Conservation (phyloP, 2,329 filamentous ascomycete genomes). For the Ampelomyces quisqualis region DNA sequence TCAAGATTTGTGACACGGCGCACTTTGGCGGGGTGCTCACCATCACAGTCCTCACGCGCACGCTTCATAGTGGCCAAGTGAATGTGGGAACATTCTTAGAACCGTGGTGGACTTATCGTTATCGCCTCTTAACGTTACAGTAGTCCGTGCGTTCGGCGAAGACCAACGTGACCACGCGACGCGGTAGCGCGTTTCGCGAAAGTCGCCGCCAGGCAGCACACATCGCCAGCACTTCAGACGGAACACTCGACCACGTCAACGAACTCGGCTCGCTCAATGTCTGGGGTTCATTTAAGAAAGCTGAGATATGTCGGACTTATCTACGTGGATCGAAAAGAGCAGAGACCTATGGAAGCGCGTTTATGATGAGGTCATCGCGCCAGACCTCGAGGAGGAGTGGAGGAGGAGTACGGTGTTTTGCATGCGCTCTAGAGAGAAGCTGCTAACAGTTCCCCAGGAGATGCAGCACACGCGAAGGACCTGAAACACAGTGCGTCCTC, state of each 20-base stretch:
- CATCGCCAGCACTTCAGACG: constrained; percentile 4
- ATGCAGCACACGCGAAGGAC: constrained; percentile 25
- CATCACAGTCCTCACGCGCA: constrained; percentile 32
- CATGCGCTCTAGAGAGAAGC: constrained; percentile 1
- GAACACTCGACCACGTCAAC: background rate
- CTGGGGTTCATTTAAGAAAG: background rate
- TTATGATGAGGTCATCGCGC: constrained; percentile 39
- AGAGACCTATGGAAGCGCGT: constrained; percentile 32
- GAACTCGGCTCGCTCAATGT: background rate
- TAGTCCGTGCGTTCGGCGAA: constrained; percentile 13
- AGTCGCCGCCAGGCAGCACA: constrained; percentile 12
- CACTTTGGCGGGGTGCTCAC: constrained; percentile 48
- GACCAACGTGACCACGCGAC: constrained; percentile 28
- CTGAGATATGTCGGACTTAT: constrained; percentile 29
- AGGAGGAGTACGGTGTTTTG: constrained; percentile 32
- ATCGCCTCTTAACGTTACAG: constrained; percentile 2
- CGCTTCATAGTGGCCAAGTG: constrained; percentile 41
- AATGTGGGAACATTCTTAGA: constrained; percentile 11
- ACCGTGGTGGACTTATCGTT: constrained; percentile 20
- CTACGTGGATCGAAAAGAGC: constrained; percentile 33
- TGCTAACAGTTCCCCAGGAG: constrained; percentile 19
- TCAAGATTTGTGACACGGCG: constrained; percentile 52
- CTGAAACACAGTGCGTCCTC: constrained; percentile 29
- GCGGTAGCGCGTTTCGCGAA: constrained; percentile 12
- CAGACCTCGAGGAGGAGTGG: constrained; percentile 37